Percentiles rank a stretch among this genome's conserved stretches.
phyloP scores from a whole-genome alignment of 768 basidiomycete genomes.

The Xerocomellus dryophilus region DNA sequence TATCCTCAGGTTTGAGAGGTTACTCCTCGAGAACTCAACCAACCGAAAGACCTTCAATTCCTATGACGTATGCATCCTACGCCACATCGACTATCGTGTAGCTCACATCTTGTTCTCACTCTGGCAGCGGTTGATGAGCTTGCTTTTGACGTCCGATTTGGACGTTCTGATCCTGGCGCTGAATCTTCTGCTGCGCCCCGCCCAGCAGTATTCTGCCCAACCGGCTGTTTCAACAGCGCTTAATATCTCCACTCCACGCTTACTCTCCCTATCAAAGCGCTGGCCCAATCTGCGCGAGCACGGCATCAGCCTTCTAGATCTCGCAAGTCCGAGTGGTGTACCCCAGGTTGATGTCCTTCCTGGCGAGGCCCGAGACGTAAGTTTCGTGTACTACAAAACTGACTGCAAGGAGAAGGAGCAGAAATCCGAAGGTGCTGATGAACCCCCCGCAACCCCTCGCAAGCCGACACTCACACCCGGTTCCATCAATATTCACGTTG shows the following conservation, averaged over 20 bases:
- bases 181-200: slow-evolving; percentile 84
- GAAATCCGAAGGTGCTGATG: slow-evolving; percentile 43
- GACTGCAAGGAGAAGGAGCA: slow-evolving; percentile 48
- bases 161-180: slow-evolving; percentile 83
- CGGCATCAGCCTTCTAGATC: slow-evolving; percentile 70
- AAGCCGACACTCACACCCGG: slow-evolving; percentile 44
- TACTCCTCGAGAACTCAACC: slow-evolving; percentile 95
- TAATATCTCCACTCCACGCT: slow-evolving; percentile 76
- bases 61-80: slow-evolving; percentile 78
- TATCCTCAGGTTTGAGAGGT: slow-evolving; percentile 83
- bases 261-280: slow-evolving; percentile 79
- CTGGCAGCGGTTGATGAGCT: slow-evolving; percentile 78
- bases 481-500: slow-evolving; percentile 60
- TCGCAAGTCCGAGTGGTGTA: slow-evolving; percentile 55
- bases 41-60: slow-evolving; percentile 95
- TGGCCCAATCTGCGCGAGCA: slow-evolving; percentile 83
- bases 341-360: slow-evolving; percentile 62
- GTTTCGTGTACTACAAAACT: slow-evolving; percentile 77
- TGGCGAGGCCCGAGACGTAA: slow-evolving; percentile 71
- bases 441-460: slow-evolving; percentile 47
- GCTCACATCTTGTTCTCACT: slow-evolving; percentile 8
- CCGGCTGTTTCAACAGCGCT: slow-evolving; percentile 79
- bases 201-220: slow-evolving; percentile 91
- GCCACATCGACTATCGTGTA: background rate
- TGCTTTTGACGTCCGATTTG: slow-evolving; percentile 85